Evolutionary conservation across 2,329 filamentous ascomycete genomes (phyloP).

Genomic region (Trichoderma simmonsii): DNA sequence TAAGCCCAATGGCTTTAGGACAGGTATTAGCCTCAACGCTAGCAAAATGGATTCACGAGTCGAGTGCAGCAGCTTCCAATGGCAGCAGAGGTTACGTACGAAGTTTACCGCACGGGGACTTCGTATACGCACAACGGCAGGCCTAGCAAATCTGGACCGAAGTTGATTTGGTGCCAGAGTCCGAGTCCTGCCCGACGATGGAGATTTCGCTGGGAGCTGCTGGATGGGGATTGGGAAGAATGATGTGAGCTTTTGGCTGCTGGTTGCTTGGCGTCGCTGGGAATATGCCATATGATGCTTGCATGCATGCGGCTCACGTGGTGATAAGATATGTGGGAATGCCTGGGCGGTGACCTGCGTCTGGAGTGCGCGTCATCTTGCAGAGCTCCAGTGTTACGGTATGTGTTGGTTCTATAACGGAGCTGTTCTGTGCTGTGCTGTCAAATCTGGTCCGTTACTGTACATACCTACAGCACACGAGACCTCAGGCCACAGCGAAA

Average conservation of each 20-base stretch:
- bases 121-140: not conserved
- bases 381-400: not conserved
- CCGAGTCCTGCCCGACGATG: not conserved
- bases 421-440: not conserved
- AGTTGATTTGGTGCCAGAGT: not conserved
- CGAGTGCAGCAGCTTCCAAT: not conserved
- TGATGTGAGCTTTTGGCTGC: not conserved
- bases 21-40: conserved; percentile 1
- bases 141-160: not conserved
- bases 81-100: not conserved
- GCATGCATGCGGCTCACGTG: conserved; percentile 17
- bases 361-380: not conserved
- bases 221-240: not conserved
- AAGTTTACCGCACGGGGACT: not conserved
- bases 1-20: not conserved
- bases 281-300: conserved; percentile 3
- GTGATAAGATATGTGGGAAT: conserved; percentile 13
- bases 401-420: not conserved
- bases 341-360: not conserved
- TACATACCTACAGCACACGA: not conserved
- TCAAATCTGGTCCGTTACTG: not conserved
- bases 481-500: not conserved
- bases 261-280: not conserved
- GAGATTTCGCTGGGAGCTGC: not conserved
- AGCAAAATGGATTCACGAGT: not conserved